These are phyloP conservation scores for Marasmius oreades DNA, from an alignment of 1,284 basidiomycete species.

Conservation along the genomic window DNA sequence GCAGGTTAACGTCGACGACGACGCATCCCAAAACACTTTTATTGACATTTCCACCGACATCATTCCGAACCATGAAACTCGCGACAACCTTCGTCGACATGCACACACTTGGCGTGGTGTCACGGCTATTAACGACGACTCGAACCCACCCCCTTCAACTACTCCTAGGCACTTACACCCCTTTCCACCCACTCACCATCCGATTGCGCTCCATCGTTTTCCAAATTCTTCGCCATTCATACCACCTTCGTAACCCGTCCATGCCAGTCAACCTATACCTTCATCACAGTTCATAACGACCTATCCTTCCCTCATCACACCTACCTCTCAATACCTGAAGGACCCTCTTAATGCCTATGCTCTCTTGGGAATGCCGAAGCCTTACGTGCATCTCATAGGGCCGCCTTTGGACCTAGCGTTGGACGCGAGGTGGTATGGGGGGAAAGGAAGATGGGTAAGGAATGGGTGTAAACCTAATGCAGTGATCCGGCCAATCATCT, in stretches of 20 bases:
- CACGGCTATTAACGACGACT: constrained; percentile 63
- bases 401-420: constrained; percentile 80
- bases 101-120: constrained; percentile 68
- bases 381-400: constrained; percentile 79
- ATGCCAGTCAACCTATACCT: constrained; percentile 47
- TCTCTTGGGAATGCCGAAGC: constrained; percentile 68
- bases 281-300: constrained; percentile 50
- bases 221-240: constrained; percentile 20
- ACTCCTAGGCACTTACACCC: constrained; percentile 29
- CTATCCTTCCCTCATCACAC: constrained; percentile 55
- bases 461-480: constrained; percentile 90
- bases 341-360: constrained; percentile 71
- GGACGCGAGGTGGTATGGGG: constrained; percentile 80
- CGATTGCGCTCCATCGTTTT: not conserved
- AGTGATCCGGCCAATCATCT: constrained; percentile 76
- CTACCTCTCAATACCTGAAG: constrained; percentile 57
- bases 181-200: constrained; percentile 9
- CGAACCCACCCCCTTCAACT: constrained; percentile 27
- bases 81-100: constrained; percentile 52
- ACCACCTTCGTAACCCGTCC: constrained; percentile 49
- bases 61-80: constrained; percentile 45
- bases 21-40: constrained; percentile 39
- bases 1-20: constrained; percentile 32
- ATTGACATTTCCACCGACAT: constrained; percentile 49
- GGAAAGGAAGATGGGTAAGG: constrained; percentile 72